phyloP scores from a whole-genome alignment of 768 basidiomycete species.

The Chalciporus chontae region DNA sequence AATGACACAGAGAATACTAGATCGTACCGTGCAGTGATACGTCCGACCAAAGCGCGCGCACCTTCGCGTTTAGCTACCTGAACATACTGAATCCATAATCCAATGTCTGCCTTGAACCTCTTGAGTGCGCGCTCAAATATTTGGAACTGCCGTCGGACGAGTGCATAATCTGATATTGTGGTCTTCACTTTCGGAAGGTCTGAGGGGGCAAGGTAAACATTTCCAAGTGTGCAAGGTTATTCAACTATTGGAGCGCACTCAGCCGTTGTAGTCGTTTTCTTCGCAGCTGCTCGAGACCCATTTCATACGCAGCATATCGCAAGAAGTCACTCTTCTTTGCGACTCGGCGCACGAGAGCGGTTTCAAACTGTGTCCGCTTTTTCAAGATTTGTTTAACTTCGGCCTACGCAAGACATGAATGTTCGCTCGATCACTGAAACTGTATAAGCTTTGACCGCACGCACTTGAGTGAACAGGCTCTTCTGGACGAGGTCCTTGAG shows the following conservation, averaged over 20 bases:
- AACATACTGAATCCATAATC: slow-evolving; percentile 87
- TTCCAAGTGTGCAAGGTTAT: not conserved
- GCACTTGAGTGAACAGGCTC: slow-evolving; percentile 75
- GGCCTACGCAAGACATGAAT: slow-evolving; percentile 37
- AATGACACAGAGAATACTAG: not conserved
- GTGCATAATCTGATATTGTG: slow-evolving; percentile 79
- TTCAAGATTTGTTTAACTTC: slow-evolving; percentile 85
- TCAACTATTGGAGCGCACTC: slow-evolving; percentile 42
- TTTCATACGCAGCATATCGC: slow-evolving; percentile 90
- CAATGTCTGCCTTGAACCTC: slow-evolving; percentile 85
- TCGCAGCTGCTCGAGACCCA: slow-evolving; percentile 78
- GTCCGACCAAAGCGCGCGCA: slow-evolving; percentile 74
- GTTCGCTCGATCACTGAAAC: not conserved
- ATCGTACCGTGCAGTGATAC: slow-evolving; percentile 75
- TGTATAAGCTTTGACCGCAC: slow-evolving; percentile 17
- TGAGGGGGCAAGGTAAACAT: slow-evolving; percentile 5
- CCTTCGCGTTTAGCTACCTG: slow-evolving; percentile 78
- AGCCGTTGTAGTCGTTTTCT: slow-evolving; percentile 70
- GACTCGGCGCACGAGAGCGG: slow-evolving; percentile 74
- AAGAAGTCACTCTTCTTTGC: slow-evolving; percentile 86
- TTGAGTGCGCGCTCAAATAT: slow-evolving; percentile 88
- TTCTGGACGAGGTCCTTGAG: slow-evolving; percentile 89
- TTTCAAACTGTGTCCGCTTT: slow-evolving; percentile 81
- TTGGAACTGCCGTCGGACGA: slow-evolving; percentile 80
- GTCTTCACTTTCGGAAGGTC: slow-evolving; percentile 38